phyloP scores from a whole-genome alignment of 2,329 filamentous ascomycete species.

The Fusarium sp. region DNA sequence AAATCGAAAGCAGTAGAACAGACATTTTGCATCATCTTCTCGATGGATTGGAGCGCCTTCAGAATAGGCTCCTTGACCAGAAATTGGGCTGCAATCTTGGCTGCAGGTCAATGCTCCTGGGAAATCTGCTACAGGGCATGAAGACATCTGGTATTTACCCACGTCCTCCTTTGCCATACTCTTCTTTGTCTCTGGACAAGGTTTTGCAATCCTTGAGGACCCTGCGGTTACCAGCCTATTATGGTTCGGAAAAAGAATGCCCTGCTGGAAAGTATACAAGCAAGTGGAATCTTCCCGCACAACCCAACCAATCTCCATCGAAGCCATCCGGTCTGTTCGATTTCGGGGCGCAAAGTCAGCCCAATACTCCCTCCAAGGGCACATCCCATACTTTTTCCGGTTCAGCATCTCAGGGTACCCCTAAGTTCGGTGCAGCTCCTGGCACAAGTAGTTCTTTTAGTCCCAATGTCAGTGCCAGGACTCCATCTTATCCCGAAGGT shows the following conservation, averaged over 20 bases:
- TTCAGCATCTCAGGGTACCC: too few relatives aligned
- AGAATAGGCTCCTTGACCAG: neutral
- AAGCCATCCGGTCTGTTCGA: too few relatives aligned
- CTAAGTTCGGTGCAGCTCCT: too few relatives aligned
- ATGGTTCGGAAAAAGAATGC: neutral
- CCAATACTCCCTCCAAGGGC: too few relatives aligned
- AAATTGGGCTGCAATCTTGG: neutral
- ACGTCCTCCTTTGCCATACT: fast-evolving
- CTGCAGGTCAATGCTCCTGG: neutral
- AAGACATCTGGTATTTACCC: fast-evolving
- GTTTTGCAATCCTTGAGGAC: neutral
- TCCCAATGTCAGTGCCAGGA: too few relatives aligned
- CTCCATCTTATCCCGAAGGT: too few relatives aligned
- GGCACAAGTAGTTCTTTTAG: too few relatives aligned
- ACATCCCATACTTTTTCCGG: too few relatives aligned
- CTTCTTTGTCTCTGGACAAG: fast-evolving
- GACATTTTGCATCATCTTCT: fast-evolving
- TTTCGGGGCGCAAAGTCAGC: too few relatives aligned
- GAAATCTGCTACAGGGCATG: fast-evolving
- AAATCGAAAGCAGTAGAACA: neutral
- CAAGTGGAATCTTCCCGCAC: too few relatives aligned
- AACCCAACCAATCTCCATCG: too few relatives aligned
- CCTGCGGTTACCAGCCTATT: neutral
- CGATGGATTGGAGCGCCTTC: fast-evolving
- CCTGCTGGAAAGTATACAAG: too few relatives aligned